phyloP scores from a whole-genome alignment of 768 basidiomycete species.

The Phanerodontia chrysosporium region DNA sequence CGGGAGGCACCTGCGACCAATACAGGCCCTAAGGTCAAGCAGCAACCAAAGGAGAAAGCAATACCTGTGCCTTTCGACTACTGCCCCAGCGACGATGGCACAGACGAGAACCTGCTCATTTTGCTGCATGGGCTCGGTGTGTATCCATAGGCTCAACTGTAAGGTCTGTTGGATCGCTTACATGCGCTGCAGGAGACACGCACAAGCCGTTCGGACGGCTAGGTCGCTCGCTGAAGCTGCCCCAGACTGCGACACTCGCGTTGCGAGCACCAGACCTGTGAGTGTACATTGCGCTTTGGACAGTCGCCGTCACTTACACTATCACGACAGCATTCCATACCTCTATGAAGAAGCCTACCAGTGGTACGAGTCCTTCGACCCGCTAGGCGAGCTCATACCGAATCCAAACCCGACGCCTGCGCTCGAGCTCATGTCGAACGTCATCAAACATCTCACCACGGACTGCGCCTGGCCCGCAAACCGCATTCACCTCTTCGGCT shows the following conservation, averaged over 20 bases:
- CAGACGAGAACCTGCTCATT: conserved; percentile 81
- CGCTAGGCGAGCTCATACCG: conserved; percentile 65
- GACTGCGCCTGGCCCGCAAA: conserved; percentile 63
- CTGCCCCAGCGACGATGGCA: conserved; percentile 72
- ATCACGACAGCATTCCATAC: conserved; percentile 60
- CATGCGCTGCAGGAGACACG: conserved; percentile 61
- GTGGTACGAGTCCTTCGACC: conserved; percentile 84
- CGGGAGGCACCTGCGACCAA: neutral
- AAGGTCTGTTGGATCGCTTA: neutral
- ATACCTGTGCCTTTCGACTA: conserved; percentile 64
- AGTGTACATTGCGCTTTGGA: conserved; percentile 13
- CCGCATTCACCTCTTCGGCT: conserved; percentile 84
- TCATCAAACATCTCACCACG: conserved; percentile 52
- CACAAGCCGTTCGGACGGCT: conserved; percentile 73
- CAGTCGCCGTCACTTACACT: neutral
- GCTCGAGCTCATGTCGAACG: conserved; percentile 48
- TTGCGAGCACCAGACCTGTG: conserved; percentile 77
- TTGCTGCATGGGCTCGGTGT: conserved; percentile 83
- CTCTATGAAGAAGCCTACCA: conserved; percentile 77
- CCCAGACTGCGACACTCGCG: conserved; percentile 83
- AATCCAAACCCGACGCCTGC: conserved; percentile 72
- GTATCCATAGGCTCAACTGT: conserved; percentile 13
- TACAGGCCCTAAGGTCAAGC: conserved; percentile 31
- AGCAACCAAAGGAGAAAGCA: conserved; percentile 38
- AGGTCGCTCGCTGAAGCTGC: conserved; percentile 71